Conservation (phyloP, 768 basidiomycete species). For the Podaxis pistillaris region DNA sequence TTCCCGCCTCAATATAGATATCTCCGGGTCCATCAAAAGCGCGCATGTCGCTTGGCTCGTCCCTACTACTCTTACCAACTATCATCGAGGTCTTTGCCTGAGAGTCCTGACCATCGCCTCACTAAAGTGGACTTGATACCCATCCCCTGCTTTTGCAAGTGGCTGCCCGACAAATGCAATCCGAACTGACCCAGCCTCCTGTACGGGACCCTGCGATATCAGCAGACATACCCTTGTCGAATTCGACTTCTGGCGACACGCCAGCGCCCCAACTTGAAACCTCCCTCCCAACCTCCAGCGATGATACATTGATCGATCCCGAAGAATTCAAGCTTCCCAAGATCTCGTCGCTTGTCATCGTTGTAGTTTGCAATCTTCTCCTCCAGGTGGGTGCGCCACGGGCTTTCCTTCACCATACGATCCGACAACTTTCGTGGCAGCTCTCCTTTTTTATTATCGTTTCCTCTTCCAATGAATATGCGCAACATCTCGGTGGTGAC, state of each 20-base stretch:
- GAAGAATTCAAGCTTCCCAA: conserved; percentile 29
- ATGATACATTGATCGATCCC: neutral
- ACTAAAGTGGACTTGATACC: too few relatives aligned
- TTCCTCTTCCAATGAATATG: conserved; percentile 63
- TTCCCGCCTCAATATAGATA: neutral
- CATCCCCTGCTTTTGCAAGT: too few relatives aligned
- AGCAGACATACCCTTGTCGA: neutral
- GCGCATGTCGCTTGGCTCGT: neutral
- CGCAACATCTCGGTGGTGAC: conserved; percentile 57
- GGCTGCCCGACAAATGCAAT: too few relatives aligned
- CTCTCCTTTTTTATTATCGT: conserved; percentile 69
- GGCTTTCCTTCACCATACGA: neutral
- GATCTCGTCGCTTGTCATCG: conserved; percentile 24
- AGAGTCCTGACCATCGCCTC: too few relatives aligned
- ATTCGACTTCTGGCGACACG: neutral
- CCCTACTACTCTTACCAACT: neutral
- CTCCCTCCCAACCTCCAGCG: neutral
- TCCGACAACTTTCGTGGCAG: conserved; percentile 26
- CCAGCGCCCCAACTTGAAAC: neutral
- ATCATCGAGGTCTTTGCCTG: neutral
- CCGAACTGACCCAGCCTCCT: too few relatives aligned
- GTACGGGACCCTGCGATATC: too few relatives aligned
- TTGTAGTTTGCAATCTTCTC: conserved; percentile 27
- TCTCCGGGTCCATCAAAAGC: neutral
- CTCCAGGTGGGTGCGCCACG: conserved; percentile 24